Evolutionary conservation across 1,284 basidiomycete species (phyloP).

Genomic region (Naganishia cerealis): DNA sequence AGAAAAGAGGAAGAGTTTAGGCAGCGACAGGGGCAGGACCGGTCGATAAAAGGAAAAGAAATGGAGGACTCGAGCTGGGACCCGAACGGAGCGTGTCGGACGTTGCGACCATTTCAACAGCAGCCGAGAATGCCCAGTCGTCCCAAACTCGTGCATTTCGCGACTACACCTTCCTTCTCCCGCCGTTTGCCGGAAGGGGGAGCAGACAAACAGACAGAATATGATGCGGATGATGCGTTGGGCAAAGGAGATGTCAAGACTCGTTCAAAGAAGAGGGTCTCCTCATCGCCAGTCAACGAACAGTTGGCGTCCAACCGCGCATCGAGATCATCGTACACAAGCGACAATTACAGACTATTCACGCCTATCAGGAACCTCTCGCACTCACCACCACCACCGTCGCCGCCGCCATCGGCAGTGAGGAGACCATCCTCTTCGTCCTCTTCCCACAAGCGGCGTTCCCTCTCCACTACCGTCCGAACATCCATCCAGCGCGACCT

Average conservation of each 20-base stretch:
- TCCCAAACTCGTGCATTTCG: conserved; percentile 24
- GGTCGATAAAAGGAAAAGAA: too few species aligned
- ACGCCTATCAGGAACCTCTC: conserved; percentile 10
- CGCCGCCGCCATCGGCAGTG: too few species aligned
- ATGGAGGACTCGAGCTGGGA: too few species aligned
- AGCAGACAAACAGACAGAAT: background rate
- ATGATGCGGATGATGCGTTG: background rate
- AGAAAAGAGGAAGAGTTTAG: too few species aligned
- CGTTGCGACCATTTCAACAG: background rate
- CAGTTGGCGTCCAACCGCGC: background rate
- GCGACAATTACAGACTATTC: background rate
- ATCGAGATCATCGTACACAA: background rate
- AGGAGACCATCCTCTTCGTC: too few species aligned
- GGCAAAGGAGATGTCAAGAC: background rate
- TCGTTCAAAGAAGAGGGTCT: background rate
- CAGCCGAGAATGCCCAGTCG: conserved; percentile 10
- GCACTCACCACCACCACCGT: background rate
- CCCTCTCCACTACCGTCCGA: background rate
- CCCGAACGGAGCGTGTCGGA: too few species aligned
- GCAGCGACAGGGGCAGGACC: too few species aligned
- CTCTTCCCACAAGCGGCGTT: background rate
- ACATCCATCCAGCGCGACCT: conserved; percentile 18
- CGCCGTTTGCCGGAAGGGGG: background rate
- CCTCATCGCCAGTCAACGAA: background rate
- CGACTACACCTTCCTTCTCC: conserved; percentile 6